These are phyloP conservation scores for Euphorbia pulcherrima DNA, from an alignment of 345 rosid genomes.

Conservation along the genomic window DNA sequence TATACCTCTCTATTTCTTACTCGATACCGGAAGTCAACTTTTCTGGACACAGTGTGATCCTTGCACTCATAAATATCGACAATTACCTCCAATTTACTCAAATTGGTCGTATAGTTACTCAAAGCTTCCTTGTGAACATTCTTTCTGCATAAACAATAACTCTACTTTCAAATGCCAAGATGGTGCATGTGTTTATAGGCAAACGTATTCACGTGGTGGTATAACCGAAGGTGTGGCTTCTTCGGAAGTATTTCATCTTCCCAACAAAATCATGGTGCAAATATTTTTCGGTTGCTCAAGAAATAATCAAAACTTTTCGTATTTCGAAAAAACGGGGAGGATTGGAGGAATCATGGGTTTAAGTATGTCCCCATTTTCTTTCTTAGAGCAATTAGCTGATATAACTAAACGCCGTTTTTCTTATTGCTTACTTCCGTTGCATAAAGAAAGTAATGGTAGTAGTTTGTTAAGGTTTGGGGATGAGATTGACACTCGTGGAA, in stretches of 20 bases:
- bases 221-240: background rate
- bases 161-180: background rate
- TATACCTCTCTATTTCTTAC: background rate
- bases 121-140: slow-evolving; percentile 17
- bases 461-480: slow-evolving; percentile 16
- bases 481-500: background rate
- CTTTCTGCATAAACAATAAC: background rate
- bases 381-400: background rate
- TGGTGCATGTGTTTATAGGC: background rate
- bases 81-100: background rate
- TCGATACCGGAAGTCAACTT: background rate
- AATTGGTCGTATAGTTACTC: background rate
- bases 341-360: background rate
- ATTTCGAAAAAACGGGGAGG: background rate
- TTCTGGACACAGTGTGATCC: slow-evolving; percentile 6
- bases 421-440: slow-evolving; percentile 13
- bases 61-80: background rate
- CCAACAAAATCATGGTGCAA: background rate
- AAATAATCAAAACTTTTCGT: background rate
- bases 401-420: slow-evolving; percentile 7
- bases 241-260: background rate
- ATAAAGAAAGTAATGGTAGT: background rate
- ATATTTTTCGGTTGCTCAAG: background rate
- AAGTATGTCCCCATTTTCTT: background rate
- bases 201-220: background rate